Evolutionary conservation across 225 moss, liverwort and hornwort species (phyloP), one percentile per base, ranked within the genome.

Genomic region (Pleurozium schreberi): DNA sequence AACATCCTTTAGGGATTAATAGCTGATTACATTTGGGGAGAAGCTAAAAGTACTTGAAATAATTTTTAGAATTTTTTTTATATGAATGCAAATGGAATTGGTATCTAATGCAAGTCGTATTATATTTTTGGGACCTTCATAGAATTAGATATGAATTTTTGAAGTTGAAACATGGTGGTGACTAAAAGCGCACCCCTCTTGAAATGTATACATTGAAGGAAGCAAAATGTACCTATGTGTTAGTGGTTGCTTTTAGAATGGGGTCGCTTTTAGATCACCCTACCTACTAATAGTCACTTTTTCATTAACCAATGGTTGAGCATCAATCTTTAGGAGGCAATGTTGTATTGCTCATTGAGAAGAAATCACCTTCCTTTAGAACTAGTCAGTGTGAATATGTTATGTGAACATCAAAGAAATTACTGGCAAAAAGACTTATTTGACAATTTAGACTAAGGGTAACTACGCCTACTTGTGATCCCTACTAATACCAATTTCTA

Each of bases 341-440:
- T 15, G 16, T 26, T 38, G 16, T 55, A 38, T 78, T 55, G 36
- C 53, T 38, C 6, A 23, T 23, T 36, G 23, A 36, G 0, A 53
- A 53, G 53, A 33, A 12, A 4, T 11, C 0, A 4, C 18, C 1
- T 30, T 28, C 31, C 20, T 31, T 31, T 33, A 33, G 75, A 2
- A 8, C 12, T 20, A 50, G 5, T 21, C n/a, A 1, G 3, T n/a
- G n/a, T n/a, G 20, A 75, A 50, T 34, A 75, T 75, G 36, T 3
- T 36, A 22, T 76, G 9, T 8, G 1, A 52, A 76, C 3, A 36
- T 14, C 3, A 36, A 76, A 0, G 2, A 76, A 52, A 76, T 23
- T 7, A 36, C 1, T 0, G 1, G 3, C 14, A 52, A 36, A 2
- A 52, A 52, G 34, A 52, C 21, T 52, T 9, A 14, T 1, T 36